phyloP scores from a whole-genome alignment of 2,329 filamentous ascomycete genomes.

The Penicillium sp. region DNA sequence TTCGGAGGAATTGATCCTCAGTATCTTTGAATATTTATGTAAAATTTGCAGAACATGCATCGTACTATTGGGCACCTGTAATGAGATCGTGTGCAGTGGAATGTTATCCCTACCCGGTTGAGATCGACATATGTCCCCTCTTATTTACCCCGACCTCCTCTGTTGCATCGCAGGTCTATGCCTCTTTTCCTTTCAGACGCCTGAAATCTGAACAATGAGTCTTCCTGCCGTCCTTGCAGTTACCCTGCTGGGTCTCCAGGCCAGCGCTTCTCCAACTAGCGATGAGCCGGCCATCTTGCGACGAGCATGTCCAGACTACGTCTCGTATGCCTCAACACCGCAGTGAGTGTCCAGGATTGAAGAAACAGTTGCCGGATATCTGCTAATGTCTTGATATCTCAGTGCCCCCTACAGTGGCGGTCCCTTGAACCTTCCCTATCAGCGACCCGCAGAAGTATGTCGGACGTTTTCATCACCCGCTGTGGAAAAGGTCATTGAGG shows the following conservation, averaged over 20 bases:
- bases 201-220: conserved; percentile 9
- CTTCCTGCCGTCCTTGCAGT: conserved; percentile 12
- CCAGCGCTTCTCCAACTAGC: conserved; percentile 17
- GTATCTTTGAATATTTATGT: not conserved
- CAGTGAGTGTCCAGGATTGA: conserved; percentile 53
- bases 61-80: not conserved
- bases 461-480: conserved; percentile 84
- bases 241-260: conserved; percentile 17
- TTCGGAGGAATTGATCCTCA: not conserved
- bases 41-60: not conserved
- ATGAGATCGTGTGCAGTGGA: conserved; percentile 7
- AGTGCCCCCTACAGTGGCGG: conserved; percentile 79
- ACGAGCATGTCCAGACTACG: conserved; percentile 65
- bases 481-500: conserved; percentile 83
- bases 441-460: conserved; percentile 76
- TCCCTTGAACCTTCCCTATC: conserved; percentile 76
- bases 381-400: conserved; percentile 5
- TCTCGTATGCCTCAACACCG: conserved; percentile 55
- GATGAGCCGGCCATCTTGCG: conserved; percentile 32
- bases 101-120: conserved; percentile 21
- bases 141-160: conserved; percentile 17
- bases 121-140: conserved; percentile 21
- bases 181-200: not conserved
- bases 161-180: not conserved
- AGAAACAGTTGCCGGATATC: not conserved